A percentile compares a stretch with the other conserved stretches of the same genome.
These are phyloP conservation scores for Camellia oleifera DNA, from an alignment of 179 eudicot genomes.

Conservation along the genomic window DNA sequence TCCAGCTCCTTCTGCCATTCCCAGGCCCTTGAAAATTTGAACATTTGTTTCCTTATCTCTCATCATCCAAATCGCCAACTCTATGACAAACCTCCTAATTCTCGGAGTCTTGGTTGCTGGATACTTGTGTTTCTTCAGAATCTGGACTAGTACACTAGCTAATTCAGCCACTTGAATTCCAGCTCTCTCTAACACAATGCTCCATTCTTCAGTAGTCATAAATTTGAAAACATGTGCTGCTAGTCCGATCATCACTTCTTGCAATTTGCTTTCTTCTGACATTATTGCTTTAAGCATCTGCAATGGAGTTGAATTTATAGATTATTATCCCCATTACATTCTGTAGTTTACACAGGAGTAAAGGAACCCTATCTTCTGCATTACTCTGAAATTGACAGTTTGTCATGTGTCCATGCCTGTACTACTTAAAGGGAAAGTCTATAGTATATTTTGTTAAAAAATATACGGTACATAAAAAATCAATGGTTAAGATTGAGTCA, in stretches of 20 bases:
- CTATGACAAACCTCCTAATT: conserved; percentile 72
- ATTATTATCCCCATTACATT: not conserved
- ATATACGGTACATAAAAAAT: too few relatives aligned
- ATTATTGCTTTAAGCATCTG: conserved; percentile 71
- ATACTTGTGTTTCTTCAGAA: conserved; percentile 50
- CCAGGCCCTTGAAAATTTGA: conserved; percentile 41
- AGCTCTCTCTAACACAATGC: conserved; percentile 34
- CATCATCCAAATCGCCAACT: conserved; percentile 87
- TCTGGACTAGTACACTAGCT: conserved; percentile 53
- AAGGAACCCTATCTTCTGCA: not conserved
- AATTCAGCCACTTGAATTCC: conserved; percentile 53
- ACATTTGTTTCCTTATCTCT: conserved; percentile 36
- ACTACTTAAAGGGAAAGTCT: not conserved
- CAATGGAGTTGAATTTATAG: not conserved
- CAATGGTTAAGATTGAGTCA: too few relatives aligned
- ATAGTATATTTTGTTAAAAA: too few relatives aligned
- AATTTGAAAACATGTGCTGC: conserved; percentile 70
- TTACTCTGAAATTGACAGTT: not conserved
- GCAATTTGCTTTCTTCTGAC: conserved; percentile 59
- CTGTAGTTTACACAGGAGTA: not conserved
- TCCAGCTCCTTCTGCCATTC: conserved; percentile 59
- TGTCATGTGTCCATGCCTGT: too few relatives aligned
- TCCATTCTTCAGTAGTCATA: conserved; percentile 53
- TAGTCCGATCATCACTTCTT: conserved; percentile 90
- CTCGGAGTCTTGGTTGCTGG: conserved; percentile 61